Conservation (phyloP, 495 filamentous ascomycete species). For the Pyrenopolyporus hunteri region DNA sequence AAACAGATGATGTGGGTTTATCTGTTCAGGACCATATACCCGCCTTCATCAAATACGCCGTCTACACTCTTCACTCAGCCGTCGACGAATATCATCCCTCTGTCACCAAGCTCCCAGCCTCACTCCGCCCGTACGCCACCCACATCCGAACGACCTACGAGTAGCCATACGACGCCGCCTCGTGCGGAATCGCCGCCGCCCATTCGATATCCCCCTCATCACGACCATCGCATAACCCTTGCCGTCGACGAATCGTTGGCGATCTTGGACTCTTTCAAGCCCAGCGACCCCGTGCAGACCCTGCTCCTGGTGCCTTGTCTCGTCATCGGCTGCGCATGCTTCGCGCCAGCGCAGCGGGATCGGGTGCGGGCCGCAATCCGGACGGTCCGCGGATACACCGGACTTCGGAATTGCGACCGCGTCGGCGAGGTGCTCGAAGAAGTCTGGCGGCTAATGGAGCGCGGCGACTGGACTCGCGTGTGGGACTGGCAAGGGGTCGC, state of each 20-base stretch:
- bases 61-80: slow-evolving; percentile 34
- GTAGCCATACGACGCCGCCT: slow-evolving; percentile 32
- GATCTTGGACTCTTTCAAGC: slow-evolving; percentile 65
- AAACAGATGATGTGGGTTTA: slow-evolving; percentile 93
- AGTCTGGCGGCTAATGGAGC: slow-evolving; percentile 85
- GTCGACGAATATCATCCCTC: slow-evolving; percentile 45
- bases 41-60: slow-evolving; percentile 51
- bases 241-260: slow-evolving; percentile 81
- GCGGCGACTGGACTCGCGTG: slow-evolving; percentile 68
- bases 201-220: slow-evolving; percentile 46
- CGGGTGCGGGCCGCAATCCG: slow-evolving; percentile 72
- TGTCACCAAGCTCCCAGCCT: slow-evolving; percentile 49
- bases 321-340: slow-evolving; percentile 85
- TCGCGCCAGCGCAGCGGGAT: slow-evolving; percentile 69
- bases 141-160: slow-evolving; percentile 28
- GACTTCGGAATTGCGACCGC: slow-evolving; percentile 79
- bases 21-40: slow-evolving; percentile 81
- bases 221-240: slow-evolving; percentile 67
- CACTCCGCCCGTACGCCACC: slow-evolving; percentile 48
- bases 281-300: slow-evolving; percentile 66
- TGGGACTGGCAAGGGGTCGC: slow-evolving; percentile 95
- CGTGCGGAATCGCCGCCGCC: slow-evolving; percentile 57
- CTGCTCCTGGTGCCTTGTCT: slow-evolving; percentile 89
- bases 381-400: slow-evolving; percentile 75
- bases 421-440: slow-evolving; percentile 76